Conservation (phyloP, 2,329 filamentous ascomycete species). For the Diaporthe citriasiana region DNA sequence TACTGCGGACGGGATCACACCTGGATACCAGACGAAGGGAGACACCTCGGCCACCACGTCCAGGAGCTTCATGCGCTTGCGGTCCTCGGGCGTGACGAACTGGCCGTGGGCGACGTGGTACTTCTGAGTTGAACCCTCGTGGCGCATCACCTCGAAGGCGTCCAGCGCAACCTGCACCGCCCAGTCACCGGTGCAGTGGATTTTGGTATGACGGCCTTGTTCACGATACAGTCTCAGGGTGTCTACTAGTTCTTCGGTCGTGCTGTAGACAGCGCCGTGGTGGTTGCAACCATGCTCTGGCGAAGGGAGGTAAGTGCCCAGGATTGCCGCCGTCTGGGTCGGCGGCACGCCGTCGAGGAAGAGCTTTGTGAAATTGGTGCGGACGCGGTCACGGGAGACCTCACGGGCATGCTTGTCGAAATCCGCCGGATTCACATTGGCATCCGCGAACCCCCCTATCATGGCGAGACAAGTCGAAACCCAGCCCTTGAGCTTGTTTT, state of each 20-base stretch:
- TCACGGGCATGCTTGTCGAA: slow-evolving; percentile 10
- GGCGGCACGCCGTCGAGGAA: slow-evolving; percentile 2
- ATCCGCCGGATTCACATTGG: background rate
- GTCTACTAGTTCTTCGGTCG: background rate
- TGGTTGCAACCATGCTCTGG: background rate
- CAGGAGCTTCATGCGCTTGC: background rate
- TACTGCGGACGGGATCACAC: background rate
- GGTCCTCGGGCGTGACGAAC: slow-evolving; percentile 13
- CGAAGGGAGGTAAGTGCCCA: background rate
- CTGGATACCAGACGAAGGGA: background rate
- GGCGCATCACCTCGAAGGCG: background rate
- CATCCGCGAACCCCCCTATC: background rate
- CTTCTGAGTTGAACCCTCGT: background rate
- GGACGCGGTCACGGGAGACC: background rate
- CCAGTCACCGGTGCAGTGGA: background rate
- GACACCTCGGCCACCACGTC: slow-evolving; percentile 11
- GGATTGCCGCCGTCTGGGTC: background rate
- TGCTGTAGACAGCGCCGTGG: background rate
- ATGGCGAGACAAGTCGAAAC: slow-evolving; percentile 6
- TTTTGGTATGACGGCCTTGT: background rate
- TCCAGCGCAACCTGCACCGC: background rate
- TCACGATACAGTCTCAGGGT: background rate
- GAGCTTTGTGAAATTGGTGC: slow-evolving; percentile 11
- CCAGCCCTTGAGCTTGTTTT: background rate
- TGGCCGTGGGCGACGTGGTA: slow-evolving; percentile 12